These are phyloP conservation scores for Kurtzmaniella quercitrusa DNA, from an alignment of 1,139 yeast species.

Conservation along the genomic window DNA sequence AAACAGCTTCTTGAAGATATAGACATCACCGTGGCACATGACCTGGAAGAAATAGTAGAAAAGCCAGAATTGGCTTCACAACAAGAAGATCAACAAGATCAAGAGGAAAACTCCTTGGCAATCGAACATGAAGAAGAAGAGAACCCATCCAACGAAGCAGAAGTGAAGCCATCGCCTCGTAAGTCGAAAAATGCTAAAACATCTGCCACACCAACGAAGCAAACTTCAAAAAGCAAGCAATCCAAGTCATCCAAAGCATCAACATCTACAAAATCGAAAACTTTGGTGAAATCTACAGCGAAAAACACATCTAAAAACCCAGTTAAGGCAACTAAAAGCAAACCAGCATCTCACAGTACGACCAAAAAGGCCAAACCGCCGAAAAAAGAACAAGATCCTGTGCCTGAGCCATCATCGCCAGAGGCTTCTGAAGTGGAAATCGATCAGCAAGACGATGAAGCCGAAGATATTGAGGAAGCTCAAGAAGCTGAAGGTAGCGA, in stretches of 20 bases:
- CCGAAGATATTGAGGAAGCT: constrained; percentile 9
- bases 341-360: neutral
- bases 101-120: constrained; percentile 6
- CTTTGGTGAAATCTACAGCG: neutral
- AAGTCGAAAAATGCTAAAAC: constrained; percentile 1
- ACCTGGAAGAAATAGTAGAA: neutral
- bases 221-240: neutral
- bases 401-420: constrained; percentile 5
- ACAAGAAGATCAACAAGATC: constrained; percentile 8
- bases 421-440: constrained; percentile 8
- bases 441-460: constrained; percentile 6
- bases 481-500: constrained; percentile 7
- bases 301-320: neutral
- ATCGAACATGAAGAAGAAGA: constrained; percentile 12
- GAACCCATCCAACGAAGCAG: constrained; percentile 7
- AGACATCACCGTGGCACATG: constrained; percentile 14
- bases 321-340: neutral
- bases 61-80: constrained; percentile 10
- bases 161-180: constrained; percentile 1
- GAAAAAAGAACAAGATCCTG: constrained; percentile 2
- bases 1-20: constrained; percentile 8
- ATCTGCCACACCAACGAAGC: neutral
- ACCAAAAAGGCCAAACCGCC: neutral
- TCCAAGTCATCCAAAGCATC: neutral
- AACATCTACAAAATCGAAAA: constrained; percentile 1